Evolutionary conservation across 2,329 filamentous ascomycete genomes (phyloP), one percentile per base, ranked within the genome.

Genomic region (Ophiosphaerella korrae): DNA sequence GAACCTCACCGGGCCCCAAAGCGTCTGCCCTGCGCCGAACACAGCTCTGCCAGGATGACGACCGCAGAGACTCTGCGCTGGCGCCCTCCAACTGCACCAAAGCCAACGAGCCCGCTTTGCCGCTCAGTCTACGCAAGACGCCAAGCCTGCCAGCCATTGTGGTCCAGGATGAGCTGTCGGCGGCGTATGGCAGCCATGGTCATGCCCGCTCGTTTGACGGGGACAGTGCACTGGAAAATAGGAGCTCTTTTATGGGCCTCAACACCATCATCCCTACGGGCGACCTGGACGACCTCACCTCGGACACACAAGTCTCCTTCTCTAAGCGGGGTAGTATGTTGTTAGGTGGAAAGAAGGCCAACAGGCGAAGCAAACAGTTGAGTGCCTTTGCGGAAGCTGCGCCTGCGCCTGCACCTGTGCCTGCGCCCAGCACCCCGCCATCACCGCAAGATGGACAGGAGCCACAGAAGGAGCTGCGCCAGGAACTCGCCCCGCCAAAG

Each of bases 291-390:
- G 82, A 81, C 34, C 68, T 86, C 47, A 76, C 75, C 13, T 70
- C 72, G n/a, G 72, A 77, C 33, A 76, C 77, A 45, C 77, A 80
- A 35, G 71, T 87, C 54, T 78, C 80, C 39, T 87, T 87, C 60
- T 85, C 83, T 11, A 83, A 81, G 48, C 75, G 84, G 48, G 84
- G 84, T 44, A 86, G 83, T 70, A 77, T 86, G 68, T 69, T 86
- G 55, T 69, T 83, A 55, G 80, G 78, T 29, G 81, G 80, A 9
- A 79, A 79, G 67, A 80, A 78, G 60, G 78, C 78, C 48, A 76
- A 76, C 44, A 57, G 57, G 36, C 68, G 60, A 48, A 72, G 68
- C 37, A 66, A 61, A 48, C 66, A 68, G 29, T 53, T 70, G 42
- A 60, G 61, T n/a, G 34, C 60, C 7, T 56, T 67, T 4, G 43